Conservation (phyloP, 768 basidiomycete species). For the Rhodotorula graminis region DNA sequence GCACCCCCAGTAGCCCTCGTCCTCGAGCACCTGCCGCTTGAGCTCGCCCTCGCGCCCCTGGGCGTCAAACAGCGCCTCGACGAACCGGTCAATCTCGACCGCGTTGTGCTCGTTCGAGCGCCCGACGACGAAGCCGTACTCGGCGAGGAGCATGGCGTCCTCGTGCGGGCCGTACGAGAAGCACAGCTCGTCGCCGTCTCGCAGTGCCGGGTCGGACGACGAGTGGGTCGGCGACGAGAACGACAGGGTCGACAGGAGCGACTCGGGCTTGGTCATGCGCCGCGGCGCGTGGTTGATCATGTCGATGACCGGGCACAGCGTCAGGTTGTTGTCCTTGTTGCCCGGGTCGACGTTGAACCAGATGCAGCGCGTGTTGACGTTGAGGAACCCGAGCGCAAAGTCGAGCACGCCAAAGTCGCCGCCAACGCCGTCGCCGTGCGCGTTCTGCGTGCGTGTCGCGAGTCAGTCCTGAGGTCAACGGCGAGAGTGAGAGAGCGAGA, state of each 20-base stretch:
- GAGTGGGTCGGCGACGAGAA: conserved; percentile 45
- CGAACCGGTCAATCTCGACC: conserved; percentile 59
- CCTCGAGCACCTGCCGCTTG: conserved; percentile 57
- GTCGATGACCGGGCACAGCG: conserved; percentile 83
- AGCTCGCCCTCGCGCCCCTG: conserved; percentile 50
- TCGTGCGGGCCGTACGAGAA: conserved; percentile 75
- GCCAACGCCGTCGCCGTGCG: conserved; percentile 22
- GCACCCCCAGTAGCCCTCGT: conserved; percentile 81
- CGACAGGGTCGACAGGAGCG: conserved; percentile 40
- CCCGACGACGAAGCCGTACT: conserved; percentile 75
- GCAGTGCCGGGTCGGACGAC: conserved; percentile 51
- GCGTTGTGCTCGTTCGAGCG: conserved; percentile 44
- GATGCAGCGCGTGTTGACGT: conserved; percentile 88
- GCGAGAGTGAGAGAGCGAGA: not conserved
- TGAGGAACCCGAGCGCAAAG: conserved; percentile 88
- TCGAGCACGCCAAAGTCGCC: conserved; percentile 47
- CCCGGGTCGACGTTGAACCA: conserved; percentile 57
- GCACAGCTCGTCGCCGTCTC: conserved; percentile 62
- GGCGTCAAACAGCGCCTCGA: conserved; percentile 55
- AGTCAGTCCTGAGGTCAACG: not conserved
- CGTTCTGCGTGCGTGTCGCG: not conserved
- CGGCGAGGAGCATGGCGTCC: conserved; percentile 71
- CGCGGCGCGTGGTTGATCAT: conserved; percentile 50
- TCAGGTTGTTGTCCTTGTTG: conserved; percentile 68
- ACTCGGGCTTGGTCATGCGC: conserved; percentile 23